These are phyloP conservation scores for Chaetomiaceae sp. DNA, from an alignment of 2,329 filamentous ascomycete species.

Conservation along the genomic window DNA sequence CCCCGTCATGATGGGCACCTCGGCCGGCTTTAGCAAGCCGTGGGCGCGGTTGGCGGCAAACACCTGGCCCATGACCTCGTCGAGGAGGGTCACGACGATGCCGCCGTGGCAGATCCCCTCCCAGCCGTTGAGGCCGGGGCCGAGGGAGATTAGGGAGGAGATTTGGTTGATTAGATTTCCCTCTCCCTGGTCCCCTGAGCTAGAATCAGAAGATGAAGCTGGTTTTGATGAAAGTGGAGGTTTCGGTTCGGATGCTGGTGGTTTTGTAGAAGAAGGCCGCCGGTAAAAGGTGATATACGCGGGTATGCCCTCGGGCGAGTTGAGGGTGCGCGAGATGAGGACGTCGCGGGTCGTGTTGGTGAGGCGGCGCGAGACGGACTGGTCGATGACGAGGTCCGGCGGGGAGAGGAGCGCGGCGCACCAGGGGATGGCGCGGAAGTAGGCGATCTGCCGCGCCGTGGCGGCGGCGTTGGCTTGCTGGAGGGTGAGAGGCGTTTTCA, in stretches of 20 bases:
- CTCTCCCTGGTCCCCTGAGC: no score
- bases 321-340: slow-evolving; percentile 50
- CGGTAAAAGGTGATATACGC: slow-evolving; percentile 41
- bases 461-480: slow-evolving; percentile 6
- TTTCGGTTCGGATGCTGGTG: not conserved
- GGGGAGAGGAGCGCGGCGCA: slow-evolving; percentile 38
- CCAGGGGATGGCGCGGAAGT: slow-evolving; percentile 44
- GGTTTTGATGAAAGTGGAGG: no score
- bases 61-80: slow-evolving; percentile 53
- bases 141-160: slow-evolving; percentile 39
- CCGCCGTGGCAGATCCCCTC: slow-evolving; percentile 53
- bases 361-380: slow-evolving; percentile 35
- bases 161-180: slow-evolving; percentile 28
- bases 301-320: slow-evolving; percentile 45
- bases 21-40: slow-evolving; percentile 18
- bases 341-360: slow-evolving; percentile 42
- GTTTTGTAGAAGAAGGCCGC: slow-evolving; percentile 23
- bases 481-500: not conserved
- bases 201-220: no score
- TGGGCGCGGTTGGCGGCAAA: slow-evolving; percentile 38
- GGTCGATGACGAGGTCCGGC: slow-evolving; percentile 34
- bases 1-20: slow-evolving; percentile 41
- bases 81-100: slow-evolving; percentile 52
- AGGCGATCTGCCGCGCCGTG: slow-evolving; percentile 22
- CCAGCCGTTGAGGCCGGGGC: slow-evolving; percentile 50